These are phyloP conservation scores for Colletotrichum sp. DNA, from an alignment of 2,329 filamentous ascomycete species.

Conservation along the genomic window DNA sequence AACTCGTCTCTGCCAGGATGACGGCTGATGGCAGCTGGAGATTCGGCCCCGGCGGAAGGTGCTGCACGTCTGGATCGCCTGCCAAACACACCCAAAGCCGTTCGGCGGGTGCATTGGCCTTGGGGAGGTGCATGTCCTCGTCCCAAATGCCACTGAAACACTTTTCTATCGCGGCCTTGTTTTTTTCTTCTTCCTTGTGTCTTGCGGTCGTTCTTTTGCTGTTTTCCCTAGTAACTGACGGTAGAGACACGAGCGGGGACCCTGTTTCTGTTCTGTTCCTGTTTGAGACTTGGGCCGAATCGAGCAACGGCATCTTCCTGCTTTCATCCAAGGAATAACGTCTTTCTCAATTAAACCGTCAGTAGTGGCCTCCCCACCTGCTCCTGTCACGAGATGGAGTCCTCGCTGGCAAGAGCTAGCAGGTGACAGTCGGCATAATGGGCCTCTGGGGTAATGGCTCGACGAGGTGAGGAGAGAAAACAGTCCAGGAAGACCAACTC, in stretches of 20 bases:
- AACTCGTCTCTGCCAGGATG: background rate
- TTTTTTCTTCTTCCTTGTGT: background rate
- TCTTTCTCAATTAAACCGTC: background rate
- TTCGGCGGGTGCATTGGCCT: background rate
- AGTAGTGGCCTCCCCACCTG: background rate
- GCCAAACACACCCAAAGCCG: background rate
- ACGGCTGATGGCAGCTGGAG: conserved; percentile 6
- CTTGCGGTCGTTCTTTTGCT: background rate
- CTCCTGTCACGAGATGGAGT: background rate
- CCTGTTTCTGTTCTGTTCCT: background rate
- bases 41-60: background rate
- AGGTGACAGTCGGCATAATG: background rate
- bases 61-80: conserved; percentile 1
- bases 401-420: background rate
- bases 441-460: background rate
- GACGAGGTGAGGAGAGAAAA: background rate
- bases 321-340: background rate
- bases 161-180: background rate
- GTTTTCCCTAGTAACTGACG: background rate
- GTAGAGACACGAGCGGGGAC: background rate
- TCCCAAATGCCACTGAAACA: conserved; percentile 15
- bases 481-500: background rate
- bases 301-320: background rate
- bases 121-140: background rate
- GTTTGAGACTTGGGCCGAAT: background rate